Conservation (phyloP, 192 early-diverging fungal species). For the Spizellomyces sp. region DNA sequence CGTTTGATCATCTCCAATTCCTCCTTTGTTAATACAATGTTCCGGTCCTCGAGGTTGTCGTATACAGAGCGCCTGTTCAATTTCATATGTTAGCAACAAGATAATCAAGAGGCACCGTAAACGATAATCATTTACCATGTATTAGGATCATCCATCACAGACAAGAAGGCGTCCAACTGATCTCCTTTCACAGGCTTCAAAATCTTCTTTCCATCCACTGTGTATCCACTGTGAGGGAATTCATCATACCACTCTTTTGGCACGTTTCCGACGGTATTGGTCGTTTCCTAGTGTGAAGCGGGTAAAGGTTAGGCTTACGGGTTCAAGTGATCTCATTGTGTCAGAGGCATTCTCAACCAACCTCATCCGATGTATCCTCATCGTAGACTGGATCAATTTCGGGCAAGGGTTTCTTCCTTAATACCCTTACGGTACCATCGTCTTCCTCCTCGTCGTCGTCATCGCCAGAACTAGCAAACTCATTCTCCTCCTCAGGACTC, state of each 20-base stretch:
- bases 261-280: slow-evolving; percentile 93
- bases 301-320: not conserved
- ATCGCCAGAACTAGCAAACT: slow-evolving; percentile 11
- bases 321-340: not conserved
- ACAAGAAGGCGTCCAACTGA: slow-evolving; percentile 92
- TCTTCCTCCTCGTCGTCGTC: slow-evolving; percentile 31
- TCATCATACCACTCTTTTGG: slow-evolving; percentile 99
- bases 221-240: slow-evolving; percentile 95
- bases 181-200: slow-evolving; percentile 86
- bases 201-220: slow-evolving; percentile 90
- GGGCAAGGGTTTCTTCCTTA: slow-evolving; percentile 45
- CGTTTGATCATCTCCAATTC: slow-evolving; percentile 94
- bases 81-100: not conserved
- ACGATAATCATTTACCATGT: slow-evolving; percentile 60
- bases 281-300: slow-evolving; percentile 51
- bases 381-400: slow-evolving; percentile 95
- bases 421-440: not conserved
- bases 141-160: slow-evolving; percentile 90
- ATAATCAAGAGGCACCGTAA: too few relatives aligned
- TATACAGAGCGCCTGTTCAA: slow-evolving; percentile 65
- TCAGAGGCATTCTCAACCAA: slow-evolving; percentile 26
- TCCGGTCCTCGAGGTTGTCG: slow-evolving; percentile 77
- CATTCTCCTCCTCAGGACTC: slow-evolving; percentile 36
- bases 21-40: slow-evolving; percentile 83
- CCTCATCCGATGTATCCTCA: slow-evolving; percentile 91